Evolutionary conservation across 2,329 filamentous ascomycete genomes (phyloP), one percentile per base, ranked within the genome.

Genomic region (Coniella lustricola): DNA sequence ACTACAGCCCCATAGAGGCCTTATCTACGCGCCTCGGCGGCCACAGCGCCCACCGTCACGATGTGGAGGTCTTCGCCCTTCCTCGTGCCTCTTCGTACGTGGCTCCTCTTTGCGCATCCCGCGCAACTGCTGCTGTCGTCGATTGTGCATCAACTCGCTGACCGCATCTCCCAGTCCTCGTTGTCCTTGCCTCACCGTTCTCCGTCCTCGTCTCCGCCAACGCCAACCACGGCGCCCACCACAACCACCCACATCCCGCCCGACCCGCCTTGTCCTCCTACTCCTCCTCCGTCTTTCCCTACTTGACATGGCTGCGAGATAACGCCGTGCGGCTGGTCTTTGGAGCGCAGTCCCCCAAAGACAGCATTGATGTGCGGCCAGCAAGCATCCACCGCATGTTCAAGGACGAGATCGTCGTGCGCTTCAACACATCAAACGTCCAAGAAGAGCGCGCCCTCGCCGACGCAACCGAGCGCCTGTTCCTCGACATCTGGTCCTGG

Each of bases 381-480:
- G 64, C 59, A 40, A 57, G 51, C 49, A 48, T 57, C 46, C 55
- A 51, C 60, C 55, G 59, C 51, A 62, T 56, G 54, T 95, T 95
- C 63, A 80, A 81, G 53, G 79, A 85, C 54, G 84, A 96, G 65
- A 75, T 95, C n/a, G 89, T 98, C 14, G 70, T 97, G 54, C 83
- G 93, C 34, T 96, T 97, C 74, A 88, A 85, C 60, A 71, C 96
- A 48, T 82, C 77, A 53, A 82, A 77, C 21, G 66, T 74, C 3
- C 75, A 81, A 17, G 87, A 95, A 60, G 83, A 87, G 50, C 67
- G 70, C 31, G 84, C 84, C 1, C 71, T 95, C 48, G 76, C 82
- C n/a, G 77, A 85, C 49, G 89, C 88, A 3, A 76, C 83, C 1
- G 76, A 85, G 52, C 79, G 81, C 16, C 76, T 96, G 20, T 85